A percentile compares a stretch with the other conserved stretches of the same genome.
These are phyloP conservation scores for Aureobasidium sp. DNA, from an alignment of 2,329 filamentous ascomycete species.

Conservation along the genomic window DNA sequence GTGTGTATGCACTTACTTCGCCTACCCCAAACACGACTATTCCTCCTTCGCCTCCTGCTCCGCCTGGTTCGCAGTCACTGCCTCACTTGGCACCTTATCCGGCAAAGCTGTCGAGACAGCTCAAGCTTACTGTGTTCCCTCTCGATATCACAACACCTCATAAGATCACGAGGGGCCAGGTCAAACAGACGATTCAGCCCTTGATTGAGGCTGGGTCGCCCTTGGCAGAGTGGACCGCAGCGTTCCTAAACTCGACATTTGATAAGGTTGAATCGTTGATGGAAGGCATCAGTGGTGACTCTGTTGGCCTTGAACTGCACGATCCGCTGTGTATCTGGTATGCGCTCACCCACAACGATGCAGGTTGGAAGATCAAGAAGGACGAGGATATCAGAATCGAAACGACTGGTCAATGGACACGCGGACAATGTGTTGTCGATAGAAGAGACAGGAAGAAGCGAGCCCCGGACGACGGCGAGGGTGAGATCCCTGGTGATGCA, in stretches of 20 bases:
- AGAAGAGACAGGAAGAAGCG: constrained; percentile 52
- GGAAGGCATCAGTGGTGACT: constrained; percentile 27
- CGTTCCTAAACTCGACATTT: constrained; percentile 40
- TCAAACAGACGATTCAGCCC: constrained; percentile 26
- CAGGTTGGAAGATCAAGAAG: constrained; percentile 30
- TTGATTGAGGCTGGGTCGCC: constrained; percentile 30
- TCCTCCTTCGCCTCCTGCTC: constrained; percentile 53
- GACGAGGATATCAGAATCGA: constrained; percentile 80
- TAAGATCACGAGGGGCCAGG: constrained; percentile 33
- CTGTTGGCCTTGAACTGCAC: constrained; percentile 37
- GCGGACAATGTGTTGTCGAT: constrained; percentile 87
- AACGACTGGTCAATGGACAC: constrained; percentile 86
- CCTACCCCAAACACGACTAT: constrained; percentile 66
- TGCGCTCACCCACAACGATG: constrained; percentile 16
- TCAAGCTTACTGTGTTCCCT: constrained; percentile 42
- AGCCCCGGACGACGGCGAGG: constrained; percentile 37
- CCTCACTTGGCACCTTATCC: constrained; percentile 33
- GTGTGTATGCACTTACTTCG: constrained; percentile 42
- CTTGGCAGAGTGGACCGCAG: constrained; percentile 37
- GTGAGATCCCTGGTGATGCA: constrained; percentile 61
- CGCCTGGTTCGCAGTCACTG: constrained; percentile 17
- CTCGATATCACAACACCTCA: constrained; percentile 42
- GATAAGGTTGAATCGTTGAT: constrained; percentile 36
- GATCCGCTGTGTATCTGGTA: constrained; percentile 37
- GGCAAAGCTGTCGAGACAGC: constrained; percentile 29